These are phyloP conservation scores for Sungouiella blattae DNA, from an alignment of 805 yeast genomes.

Conservation along the genomic window DNA sequence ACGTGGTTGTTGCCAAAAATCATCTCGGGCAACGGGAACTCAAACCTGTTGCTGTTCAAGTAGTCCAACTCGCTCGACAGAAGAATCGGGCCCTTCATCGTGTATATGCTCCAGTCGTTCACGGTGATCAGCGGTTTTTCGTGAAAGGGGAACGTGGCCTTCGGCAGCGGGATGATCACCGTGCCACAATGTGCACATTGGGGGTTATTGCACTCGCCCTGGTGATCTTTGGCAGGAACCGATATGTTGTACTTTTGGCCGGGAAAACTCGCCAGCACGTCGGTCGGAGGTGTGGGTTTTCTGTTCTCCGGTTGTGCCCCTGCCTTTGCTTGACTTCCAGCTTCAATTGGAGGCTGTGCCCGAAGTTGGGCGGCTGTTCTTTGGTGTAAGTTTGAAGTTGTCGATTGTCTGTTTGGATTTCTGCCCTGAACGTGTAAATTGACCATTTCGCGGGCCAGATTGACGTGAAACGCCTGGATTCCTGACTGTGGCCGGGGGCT, in stretches of 20 bases:
- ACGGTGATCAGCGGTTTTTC: slow-evolving; percentile 70
- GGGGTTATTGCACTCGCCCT: slow-evolving; percentile 36
- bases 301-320: slow-evolving; percentile 15
- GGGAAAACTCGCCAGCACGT: slow-evolving; percentile 13
- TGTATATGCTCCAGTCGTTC: slow-evolving; percentile 71
- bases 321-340: background rate
- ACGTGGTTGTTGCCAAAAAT: slow-evolving; percentile 84
- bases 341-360: background rate
- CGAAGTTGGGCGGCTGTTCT: slow-evolving; percentile 5
- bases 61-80: slow-evolving; percentile 69
- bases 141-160: slow-evolving; percentile 56
- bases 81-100: slow-evolving; percentile 73
- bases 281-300: slow-evolving; percentile 12
- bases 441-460: slow-evolving; percentile 64
- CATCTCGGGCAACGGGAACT: slow-evolving; percentile 94
- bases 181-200: slow-evolving; percentile 65
- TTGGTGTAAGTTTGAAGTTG: slow-evolving; percentile 8
- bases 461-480: slow-evolving; percentile 53
- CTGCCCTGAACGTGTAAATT: slow-evolving; percentile 46
- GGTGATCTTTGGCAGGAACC: slow-evolving; percentile 44
- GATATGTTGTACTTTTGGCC: slow-evolving; percentile 13
- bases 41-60: slow-evolving; percentile 54
- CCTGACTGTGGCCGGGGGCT: slow-evolving; percentile 22
- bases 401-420: slow-evolving; percentile 12
- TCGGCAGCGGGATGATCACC: slow-evolving; percentile 76